These are phyloP conservation scores for Apiotrichum veenhuisii DNA, from an alignment of 1,284 basidiomycete genomes.

Conservation along the genomic window DNA sequence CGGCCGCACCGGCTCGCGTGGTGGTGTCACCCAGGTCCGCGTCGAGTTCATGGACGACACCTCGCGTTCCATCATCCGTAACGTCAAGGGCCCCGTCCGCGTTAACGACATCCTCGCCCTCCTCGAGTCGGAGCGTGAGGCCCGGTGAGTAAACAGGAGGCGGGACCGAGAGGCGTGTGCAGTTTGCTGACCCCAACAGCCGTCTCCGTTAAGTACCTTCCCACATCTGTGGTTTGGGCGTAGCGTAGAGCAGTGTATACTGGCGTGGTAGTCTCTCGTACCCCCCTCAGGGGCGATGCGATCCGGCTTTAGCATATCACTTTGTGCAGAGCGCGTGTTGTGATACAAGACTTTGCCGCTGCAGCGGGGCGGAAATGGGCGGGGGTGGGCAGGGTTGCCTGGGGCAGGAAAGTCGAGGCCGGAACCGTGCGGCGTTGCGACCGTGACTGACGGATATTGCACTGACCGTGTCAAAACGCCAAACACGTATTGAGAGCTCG, in stretches of 20 bases:
- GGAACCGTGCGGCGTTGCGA: too few relatives aligned
- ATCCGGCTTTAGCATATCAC: conserved; percentile 23
- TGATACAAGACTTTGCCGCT: neutral
- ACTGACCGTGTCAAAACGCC: too few relatives aligned
- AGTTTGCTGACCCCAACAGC: conserved; percentile 10
- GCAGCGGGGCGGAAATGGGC: neutral
- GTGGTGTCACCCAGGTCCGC: conserved; percentile 99
- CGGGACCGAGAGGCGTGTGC: neutral
- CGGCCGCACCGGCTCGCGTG: conserved; percentile 97
- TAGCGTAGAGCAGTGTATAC: conserved; percentile 22
- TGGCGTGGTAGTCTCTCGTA: conserved; percentile 23
- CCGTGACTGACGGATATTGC: too few relatives aligned
- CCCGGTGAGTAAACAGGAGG: conserved; percentile 68
- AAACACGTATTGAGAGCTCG: too few relatives aligned
- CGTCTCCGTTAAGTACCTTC: conserved; percentile 26
- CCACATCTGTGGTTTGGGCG: conserved; percentile 8
- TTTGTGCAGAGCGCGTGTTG: conserved; percentile 1
- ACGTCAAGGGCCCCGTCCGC: conserved; percentile 97
- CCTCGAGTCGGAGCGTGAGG: conserved; percentile 98
- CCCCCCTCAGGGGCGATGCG: conserved; percentile 16
- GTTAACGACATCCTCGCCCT: conserved; percentile 96
- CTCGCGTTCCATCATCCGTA: conserved; percentile 93
- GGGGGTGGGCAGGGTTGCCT: too few relatives aligned
- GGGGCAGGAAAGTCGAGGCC: neutral
- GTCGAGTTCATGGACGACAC: conserved; percentile 99